Base-by-base conservation (phyloP, 495 filamentous ascomycete species). In the Penicillium crystallinum region DNA sequence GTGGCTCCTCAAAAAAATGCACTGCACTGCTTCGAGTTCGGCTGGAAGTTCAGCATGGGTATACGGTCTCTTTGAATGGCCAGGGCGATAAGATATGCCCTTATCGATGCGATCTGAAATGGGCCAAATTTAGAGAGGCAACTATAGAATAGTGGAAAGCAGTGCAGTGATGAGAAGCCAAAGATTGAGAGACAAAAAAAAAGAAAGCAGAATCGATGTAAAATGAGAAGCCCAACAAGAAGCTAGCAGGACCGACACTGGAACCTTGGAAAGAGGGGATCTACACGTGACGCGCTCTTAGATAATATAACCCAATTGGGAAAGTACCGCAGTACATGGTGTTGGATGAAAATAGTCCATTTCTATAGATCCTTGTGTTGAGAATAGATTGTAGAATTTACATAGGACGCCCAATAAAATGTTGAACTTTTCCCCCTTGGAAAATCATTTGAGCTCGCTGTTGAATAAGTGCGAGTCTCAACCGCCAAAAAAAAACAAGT, bases 361-460 rank as follows among this genome's bases (percentile, higher is more conserved):
- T 50, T 41, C 37, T 50, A 50, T 34, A 50, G 37, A 50, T 50
- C 38, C 29, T 50, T 33, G 48, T 50, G 48, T 50, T 50, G 48
- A 50, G 38, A 50, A 50, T 19, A 50, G 30, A 42, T 50, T 50
- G 48, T 50, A 50, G 38, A 50, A 50, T 50, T n/a, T 50, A 50
- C 48, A 50, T 40, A 50, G 47, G 36, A 42, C 37, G 48, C 37
- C 27, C 48, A 50, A 33, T 50, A 19, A 38, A n/a, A 60, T 63
- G 60, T 65, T 60, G 62, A 68, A 67, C 67, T 74, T 74, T 72
- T 71, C 51, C 57, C 56, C 58, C 65, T 61, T 54, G 61, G 59
- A 65, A 71, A 68, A 63, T 54, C 56, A 61, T 54, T 12, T 37
- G 55, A 54, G 51, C 60, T 36, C 62, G 49, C 57, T 69, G 70